phyloP scores from a whole-genome alignment of 192 early-diverging fungal species.

The Chytriomyces confervae region DNA sequence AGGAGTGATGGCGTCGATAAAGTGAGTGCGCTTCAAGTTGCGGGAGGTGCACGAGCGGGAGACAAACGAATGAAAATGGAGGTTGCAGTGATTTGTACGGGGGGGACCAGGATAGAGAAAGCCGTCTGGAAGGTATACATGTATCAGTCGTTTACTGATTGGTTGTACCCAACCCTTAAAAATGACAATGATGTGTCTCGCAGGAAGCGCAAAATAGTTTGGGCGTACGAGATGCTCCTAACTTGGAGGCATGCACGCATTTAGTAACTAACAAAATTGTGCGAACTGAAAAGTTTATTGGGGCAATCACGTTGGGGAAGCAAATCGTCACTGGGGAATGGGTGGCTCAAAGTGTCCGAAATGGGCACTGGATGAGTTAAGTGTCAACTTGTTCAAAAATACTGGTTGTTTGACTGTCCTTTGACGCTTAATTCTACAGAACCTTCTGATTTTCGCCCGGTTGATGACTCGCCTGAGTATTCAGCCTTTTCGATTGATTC shows the following conservation, averaged over 20 bases:
- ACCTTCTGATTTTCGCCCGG: conserved; percentile 5
- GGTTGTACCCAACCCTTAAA: not conserved
- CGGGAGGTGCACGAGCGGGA: not conserved
- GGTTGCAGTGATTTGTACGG: not conserved
- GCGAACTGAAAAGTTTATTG: conserved; percentile 64
- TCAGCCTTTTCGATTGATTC: conserved; percentile 5
- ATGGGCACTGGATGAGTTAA: conserved; percentile 21
- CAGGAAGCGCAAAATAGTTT: conserved; percentile 51
- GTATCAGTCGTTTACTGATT: not conserved
- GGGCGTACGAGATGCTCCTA: conserved; percentile 58
- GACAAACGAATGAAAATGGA: conserved; percentile 4
- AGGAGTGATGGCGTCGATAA: not conserved
- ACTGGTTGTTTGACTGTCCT: not conserved
- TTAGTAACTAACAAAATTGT: conserved; percentile 58
- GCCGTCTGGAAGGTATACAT: not conserved
- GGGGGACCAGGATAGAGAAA: not conserved
- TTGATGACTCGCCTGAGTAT: conserved; percentile 13
- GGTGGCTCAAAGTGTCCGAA: conserved; percentile 29
- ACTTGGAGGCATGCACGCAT: conserved; percentile 61
- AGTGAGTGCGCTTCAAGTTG: not conserved
- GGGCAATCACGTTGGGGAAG: conserved; percentile 29
- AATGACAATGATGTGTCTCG: not conserved
- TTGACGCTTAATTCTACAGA: conserved; percentile 5
- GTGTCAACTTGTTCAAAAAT: not conserved
- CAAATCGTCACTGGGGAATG: conserved; percentile 39